A percentile compares a stretch with the other conserved stretches of the same genome.
Evolutionary conservation across 2,329 filamentous ascomycete genomes (phyloP).

Genomic region (Dothidotthia symphoricarpi): DNA sequence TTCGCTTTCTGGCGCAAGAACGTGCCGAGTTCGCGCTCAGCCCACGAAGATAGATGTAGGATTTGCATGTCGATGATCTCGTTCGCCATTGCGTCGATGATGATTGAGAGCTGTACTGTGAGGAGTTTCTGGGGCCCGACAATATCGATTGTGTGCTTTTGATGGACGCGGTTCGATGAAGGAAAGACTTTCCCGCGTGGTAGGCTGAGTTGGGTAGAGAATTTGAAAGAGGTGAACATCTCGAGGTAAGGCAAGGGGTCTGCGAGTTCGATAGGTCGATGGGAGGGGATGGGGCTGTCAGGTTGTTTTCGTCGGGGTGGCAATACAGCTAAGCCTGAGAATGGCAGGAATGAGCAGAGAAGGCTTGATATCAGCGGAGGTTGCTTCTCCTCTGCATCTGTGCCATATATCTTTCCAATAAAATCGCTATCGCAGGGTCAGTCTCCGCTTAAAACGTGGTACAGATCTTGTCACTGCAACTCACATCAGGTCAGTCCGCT

Average conservation of each 20-base stretch:
- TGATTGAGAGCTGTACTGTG: conserved; percentile 57
- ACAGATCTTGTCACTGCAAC: neutral
- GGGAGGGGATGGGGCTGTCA: conserved; percentile 55
- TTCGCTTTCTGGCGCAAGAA: conserved; percentile 49
- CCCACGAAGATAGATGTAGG: conserved; percentile 56
- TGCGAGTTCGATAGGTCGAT: conserved; percentile 61
- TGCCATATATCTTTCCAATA: conserved; percentile 21
- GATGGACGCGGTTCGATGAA: conserved; percentile 16
- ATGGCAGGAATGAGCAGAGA: conserved; percentile 44
- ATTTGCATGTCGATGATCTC: conserved; percentile 57
- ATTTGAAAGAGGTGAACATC: conserved; percentile 66
- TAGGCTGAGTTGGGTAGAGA: conserved; percentile 53
- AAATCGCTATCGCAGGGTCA: conserved; percentile 22
- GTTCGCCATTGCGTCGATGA: conserved; percentile 45
- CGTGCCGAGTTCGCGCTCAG: conserved; percentile 57
- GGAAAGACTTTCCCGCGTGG: conserved; percentile 14
- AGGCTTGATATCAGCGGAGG: conserved; percentile 32
- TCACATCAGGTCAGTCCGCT: conserved; percentile 29
- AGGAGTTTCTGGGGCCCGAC: conserved; percentile 56
- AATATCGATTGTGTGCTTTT: conserved; percentile 56
- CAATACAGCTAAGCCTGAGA: conserved; percentile 27
- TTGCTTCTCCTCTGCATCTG: conserved; percentile 18
- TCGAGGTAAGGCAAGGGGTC: conserved; percentile 69
- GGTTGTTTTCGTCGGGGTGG: conserved; percentile 24
- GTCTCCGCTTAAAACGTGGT: neutral